Conservation (phyloP, 2,329 filamentous ascomycete genomes). For the Monosporascus sp. region DNA sequence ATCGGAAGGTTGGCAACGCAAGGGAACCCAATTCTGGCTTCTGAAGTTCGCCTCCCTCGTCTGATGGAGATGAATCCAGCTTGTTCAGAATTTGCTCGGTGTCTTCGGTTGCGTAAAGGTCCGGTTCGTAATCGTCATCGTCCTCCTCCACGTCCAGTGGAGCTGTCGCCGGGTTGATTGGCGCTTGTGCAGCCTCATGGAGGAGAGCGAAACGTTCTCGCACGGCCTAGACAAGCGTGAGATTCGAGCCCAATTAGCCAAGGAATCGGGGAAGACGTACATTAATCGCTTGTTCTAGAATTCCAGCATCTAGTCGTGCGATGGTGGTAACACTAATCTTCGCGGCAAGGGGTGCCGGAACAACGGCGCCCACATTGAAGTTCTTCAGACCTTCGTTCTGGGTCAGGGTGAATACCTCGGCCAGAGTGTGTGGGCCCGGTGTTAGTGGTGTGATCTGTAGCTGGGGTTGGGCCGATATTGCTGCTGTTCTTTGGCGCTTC, state of each 20-base stretch:
- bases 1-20: slow-evolving; percentile 70
- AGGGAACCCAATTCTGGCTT: slow-evolving; percentile 47
- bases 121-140: slow-evolving; percentile 90
- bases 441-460: slow-evolving; percentile 64
- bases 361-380: slow-evolving; percentile 71
- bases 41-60: slow-evolving; percentile 39
- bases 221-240: slow-evolving; percentile 38
- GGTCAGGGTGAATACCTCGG: slow-evolving; percentile 83
- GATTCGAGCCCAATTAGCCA: background rate
- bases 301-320: slow-evolving; percentile 61
- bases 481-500: slow-evolving; percentile 74
- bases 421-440: slow-evolving; percentile 70
- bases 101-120: slow-evolving; percentile 73
- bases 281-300: slow-evolving; percentile 69
- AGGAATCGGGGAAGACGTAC: slow-evolving; percentile 37
- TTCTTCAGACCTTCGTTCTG: slow-evolving; percentile 65
- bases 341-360: slow-evolving; percentile 70
- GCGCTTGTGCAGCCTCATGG: slow-evolving; percentile 36
- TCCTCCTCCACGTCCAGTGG: slow-evolving; percentile 66
- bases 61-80: slow-evolving; percentile 63
- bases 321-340: slow-evolving; percentile 80
- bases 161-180: slow-evolving; percentile 53
- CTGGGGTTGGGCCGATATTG: slow-evolving; percentile 36
- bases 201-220: slow-evolving; percentile 44
- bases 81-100: slow-evolving; percentile 74